A percentile compares a stretch with the other conserved stretches of the same genome.
Evolutionary conservation across 768 basidiomycete species (phyloP).

Genomic region (Pulveroboletus sp.): DNA sequence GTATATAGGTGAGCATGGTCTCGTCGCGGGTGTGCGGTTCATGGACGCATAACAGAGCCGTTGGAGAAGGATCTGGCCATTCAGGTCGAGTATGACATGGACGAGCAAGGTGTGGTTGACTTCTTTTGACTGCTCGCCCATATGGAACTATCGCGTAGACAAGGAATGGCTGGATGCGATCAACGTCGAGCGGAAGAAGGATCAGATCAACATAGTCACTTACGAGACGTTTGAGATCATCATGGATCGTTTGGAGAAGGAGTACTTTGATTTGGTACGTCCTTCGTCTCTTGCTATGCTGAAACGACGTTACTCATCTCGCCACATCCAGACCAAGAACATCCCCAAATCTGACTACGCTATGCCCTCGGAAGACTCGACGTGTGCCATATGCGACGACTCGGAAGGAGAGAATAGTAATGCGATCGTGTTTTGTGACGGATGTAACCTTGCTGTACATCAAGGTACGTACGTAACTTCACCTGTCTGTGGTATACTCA

Average conservation of each 20-base stretch:
- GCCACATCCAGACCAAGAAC: slow-evolving; percentile 69
- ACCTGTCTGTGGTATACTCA: slow-evolving; percentile 5
- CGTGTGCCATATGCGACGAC: slow-evolving; percentile 96
- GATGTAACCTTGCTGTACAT: slow-evolving; percentile 98
- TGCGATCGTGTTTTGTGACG: slow-evolving; percentile 98
- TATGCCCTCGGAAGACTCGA: slow-evolving; percentile 91
- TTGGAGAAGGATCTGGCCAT: slow-evolving; percentile 86
- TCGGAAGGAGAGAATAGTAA: slow-evolving; percentile 98
- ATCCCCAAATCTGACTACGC: slow-evolving; percentile 86
- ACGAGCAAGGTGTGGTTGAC: slow-evolving; percentile 77
- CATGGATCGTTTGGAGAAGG: slow-evolving; percentile 97
- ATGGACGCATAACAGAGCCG: slow-evolving; percentile 57
- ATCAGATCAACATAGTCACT: slow-evolving; percentile 63
- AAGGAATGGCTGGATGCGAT: slow-evolving; percentile 90
- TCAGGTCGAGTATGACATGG: slow-evolving; percentile 99
- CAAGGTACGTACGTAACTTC: slow-evolving; percentile 61
- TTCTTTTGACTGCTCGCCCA: slow-evolving; percentile 2
- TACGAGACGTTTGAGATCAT: slow-evolving; percentile 93
- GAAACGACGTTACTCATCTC: slow-evolving; percentile 1
- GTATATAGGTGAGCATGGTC: slow-evolving; percentile 64
- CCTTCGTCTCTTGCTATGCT: slow-evolving; percentile 3
- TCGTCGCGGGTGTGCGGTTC: background rate
- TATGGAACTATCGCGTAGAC: slow-evolving; percentile 44
- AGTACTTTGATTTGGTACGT: slow-evolving; percentile 93
- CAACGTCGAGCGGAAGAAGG: slow-evolving; percentile 78